phyloP scores from a whole-genome alignment of 2,329 filamentous ascomycete species.

The Colletotrichum euphorbiae region DNA sequence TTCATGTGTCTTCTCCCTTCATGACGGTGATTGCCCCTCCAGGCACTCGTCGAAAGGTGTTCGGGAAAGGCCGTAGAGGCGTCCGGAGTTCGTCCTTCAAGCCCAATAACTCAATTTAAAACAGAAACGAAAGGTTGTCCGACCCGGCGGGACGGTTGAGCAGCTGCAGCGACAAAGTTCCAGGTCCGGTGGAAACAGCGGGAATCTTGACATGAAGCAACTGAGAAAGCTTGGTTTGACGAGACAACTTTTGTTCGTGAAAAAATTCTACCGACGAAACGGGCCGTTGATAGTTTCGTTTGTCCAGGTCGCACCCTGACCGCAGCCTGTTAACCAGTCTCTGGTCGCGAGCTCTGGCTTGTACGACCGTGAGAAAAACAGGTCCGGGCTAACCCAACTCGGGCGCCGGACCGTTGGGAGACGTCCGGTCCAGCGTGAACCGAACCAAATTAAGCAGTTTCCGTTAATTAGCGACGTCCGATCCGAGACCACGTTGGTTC shows the following conservation, averaged over 20 bases:
- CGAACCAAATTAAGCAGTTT: neutral
- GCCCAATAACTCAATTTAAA: neutral
- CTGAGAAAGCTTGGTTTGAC: too few relatives aligned
- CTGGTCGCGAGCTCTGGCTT: too few relatives aligned
- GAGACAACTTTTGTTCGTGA: too few relatives aligned
- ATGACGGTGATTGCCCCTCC: too few relatives aligned
- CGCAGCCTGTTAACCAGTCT: too few relatives aligned
- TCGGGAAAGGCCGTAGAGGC: neutral
- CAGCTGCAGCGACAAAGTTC: constrained; percentile 18
- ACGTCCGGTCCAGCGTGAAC: neutral
- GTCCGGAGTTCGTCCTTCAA: neutral
- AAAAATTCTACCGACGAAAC: too few relatives aligned
- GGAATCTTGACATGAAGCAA: constrained; percentile 3
- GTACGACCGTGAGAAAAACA: too few relatives aligned
- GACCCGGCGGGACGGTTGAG: constrained; percentile 7
- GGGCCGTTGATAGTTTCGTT: too few relatives aligned
- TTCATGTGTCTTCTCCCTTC: too few relatives aligned
- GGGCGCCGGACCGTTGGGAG: constrained; percentile 1
- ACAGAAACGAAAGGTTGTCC: neutral
- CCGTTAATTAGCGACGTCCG: constrained; percentile 11
- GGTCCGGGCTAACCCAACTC: neutral
- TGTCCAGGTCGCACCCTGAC: too few relatives aligned
- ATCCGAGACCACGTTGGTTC: neutral
- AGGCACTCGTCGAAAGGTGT: too few relatives aligned
- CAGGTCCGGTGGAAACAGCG: neutral